A percentile compares a stretch with the other conserved stretches of the same genome.
Evolutionary conservation across 2,329 filamentous ascomycete species (phyloP).

Genomic region (Graphium sp.): DNA sequence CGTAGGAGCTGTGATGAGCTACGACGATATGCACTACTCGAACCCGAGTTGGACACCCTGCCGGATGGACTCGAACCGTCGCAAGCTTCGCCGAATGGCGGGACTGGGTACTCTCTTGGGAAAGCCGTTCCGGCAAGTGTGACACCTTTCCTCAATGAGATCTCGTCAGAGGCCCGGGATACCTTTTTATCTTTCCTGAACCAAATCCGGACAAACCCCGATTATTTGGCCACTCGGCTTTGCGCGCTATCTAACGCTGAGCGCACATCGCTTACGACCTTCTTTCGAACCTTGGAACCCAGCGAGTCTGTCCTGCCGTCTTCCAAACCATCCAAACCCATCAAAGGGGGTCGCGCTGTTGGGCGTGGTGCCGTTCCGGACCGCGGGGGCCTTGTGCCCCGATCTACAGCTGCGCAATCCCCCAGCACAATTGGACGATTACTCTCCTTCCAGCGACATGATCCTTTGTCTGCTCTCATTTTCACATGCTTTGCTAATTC

Average conservation of each 20-base stretch:
- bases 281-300: slow-evolving; percentile 63
- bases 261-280: slow-evolving; percentile 59
- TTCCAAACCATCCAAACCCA: slow-evolving; percentile 26
- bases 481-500: slow-evolving; percentile 84
- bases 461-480: slow-evolving; percentile 69
- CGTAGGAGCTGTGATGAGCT: slow-evolving; percentile 61
- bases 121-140: slow-evolving; percentile 21
- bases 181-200: slow-evolving; percentile 66
- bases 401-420: slow-evolving; percentile 10
- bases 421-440: slow-evolving; percentile 57
- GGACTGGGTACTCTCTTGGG: slow-evolving; percentile 10
- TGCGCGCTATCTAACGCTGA: slow-evolving; percentile 60
- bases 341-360: no score
- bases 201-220: slow-evolving; percentile 68
- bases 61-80: no score
- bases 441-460: slow-evolving; percentile 70
- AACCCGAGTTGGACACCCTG: slow-evolving; percentile 51
- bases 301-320: slow-evolving; percentile 71
- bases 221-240: slow-evolving; percentile 74
- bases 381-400: slow-evolving; percentile 26
- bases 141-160: slow-evolving; percentile 49
- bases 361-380: slow-evolving; percentile 3
- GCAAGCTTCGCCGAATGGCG: slow-evolving; percentile 28
- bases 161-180: slow-evolving; percentile 59
- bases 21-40: slow-evolving; percentile 51